Percentiles rank a stretch among this genome's conserved stretches.
These are phyloP conservation scores for Cryptococcus sp. DNA, from an alignment of 1,284 basidiomycete genomes.

Conservation along the genomic window DNA sequence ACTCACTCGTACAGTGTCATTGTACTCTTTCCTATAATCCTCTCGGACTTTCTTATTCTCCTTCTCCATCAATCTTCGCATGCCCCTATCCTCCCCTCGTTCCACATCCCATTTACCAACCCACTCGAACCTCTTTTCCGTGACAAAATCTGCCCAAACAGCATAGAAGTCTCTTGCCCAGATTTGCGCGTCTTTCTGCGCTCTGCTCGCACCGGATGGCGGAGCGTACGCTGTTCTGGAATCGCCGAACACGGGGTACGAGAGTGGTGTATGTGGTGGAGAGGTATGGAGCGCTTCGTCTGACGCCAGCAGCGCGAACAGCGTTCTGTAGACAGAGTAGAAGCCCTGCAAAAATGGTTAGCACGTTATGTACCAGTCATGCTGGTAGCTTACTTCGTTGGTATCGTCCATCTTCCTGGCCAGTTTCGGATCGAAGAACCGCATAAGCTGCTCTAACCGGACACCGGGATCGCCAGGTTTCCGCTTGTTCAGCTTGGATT, in stretches of 20 bases:
- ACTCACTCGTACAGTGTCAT: constrained; percentile 81
- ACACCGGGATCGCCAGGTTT: constrained; percentile 75
- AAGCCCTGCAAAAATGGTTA: constrained; percentile 66
- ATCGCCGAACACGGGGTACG: constrained; percentile 82
- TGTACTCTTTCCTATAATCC: constrained; percentile 86
- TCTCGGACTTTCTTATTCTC: constrained; percentile 93
- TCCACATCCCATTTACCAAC: constrained; percentile 77
- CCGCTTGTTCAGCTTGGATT: constrained; percentile 60
- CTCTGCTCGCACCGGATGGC: constrained; percentile 56
- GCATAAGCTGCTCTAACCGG: constrained; percentile 75
- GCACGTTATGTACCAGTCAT: constrained; percentile 6
- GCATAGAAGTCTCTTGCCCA: constrained; percentile 77
- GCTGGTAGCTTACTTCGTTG: constrained; percentile 60
- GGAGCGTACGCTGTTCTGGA: constrained; percentile 67
- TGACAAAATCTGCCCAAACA: constrained; percentile 83
- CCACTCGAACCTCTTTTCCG: constrained; percentile 89
- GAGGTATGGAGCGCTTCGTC: constrained; percentile 73
- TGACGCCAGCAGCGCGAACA: constrained; percentile 79
- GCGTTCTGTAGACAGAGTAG: constrained; percentile 83
- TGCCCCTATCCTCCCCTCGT: constrained; percentile 83
- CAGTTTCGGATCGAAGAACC: constrained; percentile 78
- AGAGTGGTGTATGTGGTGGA: constrained; percentile 52
- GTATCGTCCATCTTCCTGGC: constrained; percentile 73
- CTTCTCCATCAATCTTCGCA: constrained; percentile 88
- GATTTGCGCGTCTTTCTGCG: constrained; percentile 53